Base-by-base conservation (phyloP, 1,139 yeast genomes). In the Saccharomyces hybrid region DNA sequence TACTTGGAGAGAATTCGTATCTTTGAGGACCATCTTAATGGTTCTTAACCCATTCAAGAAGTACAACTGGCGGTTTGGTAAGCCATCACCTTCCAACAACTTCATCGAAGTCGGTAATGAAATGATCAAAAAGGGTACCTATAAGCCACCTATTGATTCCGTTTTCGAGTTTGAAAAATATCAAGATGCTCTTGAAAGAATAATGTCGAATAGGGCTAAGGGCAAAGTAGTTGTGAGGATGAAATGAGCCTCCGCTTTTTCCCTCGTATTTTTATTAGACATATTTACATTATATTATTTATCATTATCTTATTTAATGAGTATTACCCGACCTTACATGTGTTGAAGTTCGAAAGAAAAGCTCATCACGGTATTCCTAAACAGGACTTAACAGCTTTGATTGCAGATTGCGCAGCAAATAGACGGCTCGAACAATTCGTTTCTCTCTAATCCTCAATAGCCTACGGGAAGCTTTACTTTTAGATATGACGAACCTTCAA, bases 201-300 rank as follows among this genome's bases (percentile, higher is more conserved):
- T 84, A 41, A 68, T 66, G 14, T 67, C 75, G 14, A 78, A 80
- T 54, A 74, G 69, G 51, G 83, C 85, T 3, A 76, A 75, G 56
- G 95, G 95, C 44, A 87, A 87, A 66, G 75, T 86, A 47, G 77
- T 86, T 6, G 59, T 81, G 32, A 32, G 25, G 23, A 28, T 51
- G 30, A 46, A 46, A 11, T 27, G 25, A 38, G 13, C 11, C 20
- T 20, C 20, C 20, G 13, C 25, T 16, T 5, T 20, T 38, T 16
- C 13, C 11, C 13, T 4, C 6, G 9, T 16, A 20, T 8, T 7
- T 34, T 38, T 38, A 16, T 38, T 20, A 20, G 44, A 20, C 5
- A 9, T 38, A 34, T 14, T 31, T 31, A 31, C 20, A 6, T 31
- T 31, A 31, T 8, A 8, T 16, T 34, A 7, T 5, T 20, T 16